Base-by-base conservation (phyloP, 352 stramenopile genomes). In the Phytophthora ohioensis region DNA sequence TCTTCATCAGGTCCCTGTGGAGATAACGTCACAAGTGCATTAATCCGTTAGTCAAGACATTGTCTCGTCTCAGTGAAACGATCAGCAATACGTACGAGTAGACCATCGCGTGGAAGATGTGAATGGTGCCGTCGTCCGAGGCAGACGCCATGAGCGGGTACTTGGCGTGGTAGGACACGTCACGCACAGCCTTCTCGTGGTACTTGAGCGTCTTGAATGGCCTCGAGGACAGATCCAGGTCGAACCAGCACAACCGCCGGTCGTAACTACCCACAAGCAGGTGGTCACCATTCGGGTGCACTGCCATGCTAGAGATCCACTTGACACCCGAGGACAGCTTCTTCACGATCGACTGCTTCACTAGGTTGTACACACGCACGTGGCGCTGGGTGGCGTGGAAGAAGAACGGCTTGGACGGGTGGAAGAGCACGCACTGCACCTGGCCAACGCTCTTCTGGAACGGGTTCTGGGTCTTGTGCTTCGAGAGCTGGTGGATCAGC, bases 151-250 rank as follows among this genome's bases (percentile, higher is more conserved):
- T 99, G 36, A 99, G 91, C 46, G 98, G 98, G 75, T 99, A 99
- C 79, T 95, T 95, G 61, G 78, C 74, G 78, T 99, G 96, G 75
- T 97, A 99, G 34, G 88, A 85, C 11, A 99, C 97, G 10, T 88
- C 90, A 39, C 98, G 91, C 36, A 99, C 87, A 7, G 97, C 98
- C 72, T 98, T 98, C 72, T 99, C 94, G 81, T 99, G 97, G 80
- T 99, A 99, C 73, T 99, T 99, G 64, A 99, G 87, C 42, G 97
- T 99, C 82, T 99, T 99, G 91, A 98, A 99, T 43, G 98, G 97
- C 63, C 91, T 99, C 46, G 91, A 97, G 12, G 93, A 97, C 36
- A 99, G 78, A 76, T 99, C 98, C 46, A 99, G 79, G 78, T 99
- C 98, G 82, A 99, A 99, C 98, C 98, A 99, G 58, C 97, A 97